Evolutionary conservation across 495 filamentous ascomycete genomes (phyloP).

Genomic region (Lasiosphaeriaceae sp.): DNA sequence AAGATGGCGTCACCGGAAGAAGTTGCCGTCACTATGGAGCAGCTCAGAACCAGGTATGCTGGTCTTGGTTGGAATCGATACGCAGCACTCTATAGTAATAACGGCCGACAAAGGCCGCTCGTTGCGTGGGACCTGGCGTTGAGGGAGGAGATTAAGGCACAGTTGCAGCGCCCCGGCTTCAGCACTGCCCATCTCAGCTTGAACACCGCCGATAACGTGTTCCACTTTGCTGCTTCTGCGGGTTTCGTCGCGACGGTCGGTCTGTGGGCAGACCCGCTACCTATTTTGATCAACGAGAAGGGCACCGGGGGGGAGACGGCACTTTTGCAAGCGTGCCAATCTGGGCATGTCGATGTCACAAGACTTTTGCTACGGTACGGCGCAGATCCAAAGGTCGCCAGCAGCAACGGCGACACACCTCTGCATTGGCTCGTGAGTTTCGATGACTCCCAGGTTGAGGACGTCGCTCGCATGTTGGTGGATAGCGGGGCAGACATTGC

Average conservation of each 20-base stretch:
- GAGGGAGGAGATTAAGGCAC: not conserved
- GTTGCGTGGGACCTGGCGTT: not conserved
- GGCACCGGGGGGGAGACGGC: not conserved
- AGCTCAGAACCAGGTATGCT: not conserved
- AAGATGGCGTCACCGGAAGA: too few relatives aligned
- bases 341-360: not conserved
- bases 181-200: not conserved
- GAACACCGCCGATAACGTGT: not conserved
- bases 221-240: not conserved
- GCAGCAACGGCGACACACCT: not conserved
- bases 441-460: not conserved
- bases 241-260: not conserved
- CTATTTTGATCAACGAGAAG: not conserved
- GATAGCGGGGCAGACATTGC: not conserved
- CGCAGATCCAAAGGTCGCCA: not conserved
- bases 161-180: not conserved
- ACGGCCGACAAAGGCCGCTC: not conserved
- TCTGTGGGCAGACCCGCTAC: not conserved
- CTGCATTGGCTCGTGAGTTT: not conserved
- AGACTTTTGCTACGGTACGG: not conserved
- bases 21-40: not conserved
- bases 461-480: not conserved
- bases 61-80: not conserved
- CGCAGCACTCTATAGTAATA: not conserved
- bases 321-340: not conserved